A percentile compares a stretch with the other conserved stretches of the same genome.
These are phyloP conservation scores for Fusarium mangiferae DNA, from an alignment of 2,329 filamentous ascomycete species.

Conservation along the genomic window DNA sequence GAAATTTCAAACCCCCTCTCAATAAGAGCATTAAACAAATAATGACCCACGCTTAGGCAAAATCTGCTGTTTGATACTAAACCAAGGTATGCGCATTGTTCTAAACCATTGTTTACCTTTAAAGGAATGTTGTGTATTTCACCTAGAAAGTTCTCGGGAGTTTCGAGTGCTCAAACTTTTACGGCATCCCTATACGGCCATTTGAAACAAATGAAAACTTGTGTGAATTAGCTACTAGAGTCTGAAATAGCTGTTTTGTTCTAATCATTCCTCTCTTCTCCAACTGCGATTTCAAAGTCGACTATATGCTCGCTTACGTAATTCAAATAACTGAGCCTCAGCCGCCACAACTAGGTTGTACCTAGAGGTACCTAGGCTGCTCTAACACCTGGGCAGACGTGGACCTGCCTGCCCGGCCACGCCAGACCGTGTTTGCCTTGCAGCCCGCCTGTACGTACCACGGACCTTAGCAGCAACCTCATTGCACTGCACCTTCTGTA, in stretches of 20 bases:
- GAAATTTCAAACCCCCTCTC: not conserved
- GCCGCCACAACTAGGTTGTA: constrained; percentile 12
- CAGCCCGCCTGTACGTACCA: constrained; percentile 38
- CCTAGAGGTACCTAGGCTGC: constrained; percentile 21
- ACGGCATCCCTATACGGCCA: not conserved
- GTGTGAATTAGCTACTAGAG: not conserved
- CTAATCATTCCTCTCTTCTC: not conserved
- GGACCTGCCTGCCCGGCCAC: constrained; percentile 45
- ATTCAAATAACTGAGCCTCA: constrained; percentile 15
- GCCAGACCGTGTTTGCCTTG: constrained; percentile 58
- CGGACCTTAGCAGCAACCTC: constrained; percentile 26
- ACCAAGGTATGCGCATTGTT: not conserved
- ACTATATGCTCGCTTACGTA: not conserved
- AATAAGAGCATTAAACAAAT: not conserved
- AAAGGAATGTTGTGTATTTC: not conserved
- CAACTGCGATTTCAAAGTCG: not conserved
- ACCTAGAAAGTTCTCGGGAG: not conserved
- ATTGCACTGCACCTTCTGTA: constrained; percentile 34
- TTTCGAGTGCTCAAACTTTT: too few species aligned
- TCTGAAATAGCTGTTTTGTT: not conserved
- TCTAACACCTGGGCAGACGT: constrained; percentile 34
- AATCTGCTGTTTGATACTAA: not conserved
- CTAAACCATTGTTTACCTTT: not conserved
- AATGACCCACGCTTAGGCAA: not conserved
- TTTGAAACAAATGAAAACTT: not conserved